A percentile compares a stretch with the other conserved stretches of the same genome.
Evolutionary conservation across 1,139 yeast genomes (phyloP).

Genomic region (Suhomyces maxii): DNA sequence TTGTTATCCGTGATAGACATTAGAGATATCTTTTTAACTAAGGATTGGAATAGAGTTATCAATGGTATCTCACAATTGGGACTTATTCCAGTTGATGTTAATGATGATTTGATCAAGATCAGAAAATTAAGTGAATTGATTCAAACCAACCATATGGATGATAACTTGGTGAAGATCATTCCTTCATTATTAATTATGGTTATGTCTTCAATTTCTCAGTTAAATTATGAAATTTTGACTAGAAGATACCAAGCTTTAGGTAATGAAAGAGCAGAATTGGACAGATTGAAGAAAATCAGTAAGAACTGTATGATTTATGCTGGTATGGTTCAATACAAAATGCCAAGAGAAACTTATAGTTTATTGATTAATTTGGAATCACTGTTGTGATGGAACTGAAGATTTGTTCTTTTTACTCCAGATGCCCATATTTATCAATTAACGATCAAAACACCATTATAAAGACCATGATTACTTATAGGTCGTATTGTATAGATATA

Average conservation of each 20-base stretch:
- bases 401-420: no score
- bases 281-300: slow-evolving; percentile 61
- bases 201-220: slow-evolving; percentile 73
- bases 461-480: no score
- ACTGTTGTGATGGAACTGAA: slow-evolving; percentile 22
- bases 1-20: slow-evolving; percentile 69
- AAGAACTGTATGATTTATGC: slow-evolving; percentile 92
- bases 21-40: slow-evolving; percentile 57
- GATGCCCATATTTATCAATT: not conserved
- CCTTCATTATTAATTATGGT: slow-evolving; percentile 79
- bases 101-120: slow-evolving; percentile 37
- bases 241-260: slow-evolving; percentile 51
- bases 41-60: slow-evolving; percentile 65
- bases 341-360: slow-evolving; percentile 90
- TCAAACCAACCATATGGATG: slow-evolving; percentile 54
- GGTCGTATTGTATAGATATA: no score
- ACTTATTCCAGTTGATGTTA: slow-evolving; percentile 60
- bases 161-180: slow-evolving; percentile 71
- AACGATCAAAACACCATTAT: not conserved
- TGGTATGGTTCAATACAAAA: slow-evolving; percentile 91
- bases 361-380: slow-evolving; percentile 72
- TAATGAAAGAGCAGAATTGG: slow-evolving; percentile 55
- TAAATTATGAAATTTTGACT: slow-evolving; percentile 50
- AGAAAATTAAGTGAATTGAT: slow-evolving; percentile 45
- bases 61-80: slow-evolving; percentile 57